phyloP scores from a whole-genome alignment of 768 basidiomycete genomes.

The Xanthoconium stramineum region DNA sequence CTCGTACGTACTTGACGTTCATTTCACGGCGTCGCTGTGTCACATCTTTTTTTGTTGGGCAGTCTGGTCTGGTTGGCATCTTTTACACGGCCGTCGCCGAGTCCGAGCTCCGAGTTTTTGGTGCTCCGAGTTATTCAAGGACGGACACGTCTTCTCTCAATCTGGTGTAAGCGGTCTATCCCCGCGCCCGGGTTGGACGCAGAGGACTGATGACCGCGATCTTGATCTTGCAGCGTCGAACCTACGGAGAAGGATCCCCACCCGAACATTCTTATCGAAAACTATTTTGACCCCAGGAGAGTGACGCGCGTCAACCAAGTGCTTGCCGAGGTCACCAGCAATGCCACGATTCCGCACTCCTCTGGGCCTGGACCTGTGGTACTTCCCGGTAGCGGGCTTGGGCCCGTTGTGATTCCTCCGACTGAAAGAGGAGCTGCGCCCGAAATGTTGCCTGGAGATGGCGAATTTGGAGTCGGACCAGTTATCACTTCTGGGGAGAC shows the following conservation, averaged over 20 bases:
- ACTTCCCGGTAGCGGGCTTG: conserved; percentile 8
- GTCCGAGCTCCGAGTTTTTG: conserved; percentile 32
- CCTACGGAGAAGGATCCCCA: conserved; percentile 27
- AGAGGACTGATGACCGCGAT: not conserved
- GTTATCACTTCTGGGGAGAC: conserved; percentile 29
- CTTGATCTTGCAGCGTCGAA: conserved; percentile 20
- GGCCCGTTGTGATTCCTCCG: conserved; percentile 18
- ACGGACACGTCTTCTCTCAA: conserved; percentile 38
- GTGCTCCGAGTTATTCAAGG: conserved; percentile 28
- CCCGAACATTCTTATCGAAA: conserved; percentile 14
- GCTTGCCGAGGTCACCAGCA: conserved; percentile 23
- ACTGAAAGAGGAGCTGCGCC: conserved; percentile 20
- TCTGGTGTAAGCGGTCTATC: conserved; percentile 30
- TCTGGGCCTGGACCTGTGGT: conserved; percentile 26
- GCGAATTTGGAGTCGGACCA: conserved; percentile 27
- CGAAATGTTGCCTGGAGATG: conserved; percentile 26
- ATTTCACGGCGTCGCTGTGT: not conserved
- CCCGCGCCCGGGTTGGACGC: not conserved
- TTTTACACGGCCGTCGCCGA: conserved; percentile 38
- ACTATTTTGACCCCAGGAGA: conserved; percentile 36
- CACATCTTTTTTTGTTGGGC: not conserved
- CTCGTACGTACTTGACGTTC: conserved; percentile 17
- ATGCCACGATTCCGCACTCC: conserved; percentile 22
- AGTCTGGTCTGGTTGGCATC: conserved; percentile 33
- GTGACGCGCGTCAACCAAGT: conserved; percentile 33